Evolutionary conservation across 306 rosid species (phyloP), one percentile per base, ranked within the genome.

Genomic region (Cajanus cajan): DNA sequence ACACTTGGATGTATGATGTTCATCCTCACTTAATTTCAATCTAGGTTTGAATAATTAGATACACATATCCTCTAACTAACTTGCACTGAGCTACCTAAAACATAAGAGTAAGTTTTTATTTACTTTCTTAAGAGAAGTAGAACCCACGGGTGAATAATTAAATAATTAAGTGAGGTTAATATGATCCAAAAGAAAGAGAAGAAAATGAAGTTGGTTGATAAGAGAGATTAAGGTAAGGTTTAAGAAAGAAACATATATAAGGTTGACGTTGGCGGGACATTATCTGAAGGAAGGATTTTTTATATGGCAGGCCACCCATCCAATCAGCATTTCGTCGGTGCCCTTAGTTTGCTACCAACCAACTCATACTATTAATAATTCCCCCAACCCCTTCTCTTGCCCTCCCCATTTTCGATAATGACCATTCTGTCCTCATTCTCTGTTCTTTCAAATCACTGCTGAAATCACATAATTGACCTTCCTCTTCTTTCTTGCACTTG

Each of bases 271-370:
- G 88, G 84, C 71, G 78, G 73, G 88, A 86, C 85, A 61, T 81
- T 79, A 87, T 85, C 86, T 57, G 1, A 15, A 61, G 68, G 13
- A 25, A 11, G 62, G 15, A 2, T 15, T 78, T 44, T 63, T n/a
- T n/a, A 63, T 2, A 71, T 54, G 88, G 83, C 83, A 47, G 88
- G 88, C 89, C 86, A 85, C 65, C 89, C 83, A 88, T 68, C 92
- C 87, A 88, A 86, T 89, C 92, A 88, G 74, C 65, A 45, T 72
- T 88, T 86, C 90, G 94, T 91, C 94, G 97, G 97, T 91, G 96
- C 74, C 84, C 86, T 50, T 71, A 82, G 80, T 67, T 83, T 47
- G 72, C 87, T 77, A 79, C 90, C 93, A 88, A 87, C 92, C 87
- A 87, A 41, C 87, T 73, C 86, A 48, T 36, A 14, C 85, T 85